Evolutionary conservation across 768 basidiomycete species (phyloP), one percentile per base, ranked within the genome.

Genomic region (Tremella yokohamensis): DNA sequence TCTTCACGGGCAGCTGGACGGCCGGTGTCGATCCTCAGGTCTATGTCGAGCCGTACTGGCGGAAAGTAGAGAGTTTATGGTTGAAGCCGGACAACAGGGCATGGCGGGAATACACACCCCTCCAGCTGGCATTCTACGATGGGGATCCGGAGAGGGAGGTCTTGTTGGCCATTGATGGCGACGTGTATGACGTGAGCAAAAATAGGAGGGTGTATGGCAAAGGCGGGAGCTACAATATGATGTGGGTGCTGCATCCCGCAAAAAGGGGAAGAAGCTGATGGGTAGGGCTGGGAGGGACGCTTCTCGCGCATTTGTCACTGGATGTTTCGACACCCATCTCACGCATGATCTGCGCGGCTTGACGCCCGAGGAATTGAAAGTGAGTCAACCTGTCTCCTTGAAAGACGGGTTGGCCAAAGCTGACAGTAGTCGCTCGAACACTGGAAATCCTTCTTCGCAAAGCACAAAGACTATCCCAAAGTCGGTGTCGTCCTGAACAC

Each of bases 271-370:
- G 25, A 8, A 18, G 49, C 19, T n/a, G 38, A 54, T 40, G 15
- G 18, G 8, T 54, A 77, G 78, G 64, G 85, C 89, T 62, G 92
- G 93, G 12, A 77, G 82, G 52, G 92, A 97, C 76, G 90, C 89
- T n/a, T 88, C 89, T 24, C 81, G 93, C 65, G 87, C 92, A 0
- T 98, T 90, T 76, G 89, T 83, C 45, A 98, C 93, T 1, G 92
- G 92, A 9, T 98, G 93, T 75, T 96, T 97, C 80, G 82, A 84
- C 66, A 84, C 84, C 3, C 93, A 98, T 78, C 83, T 84, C 45
- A 97, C 92, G 39, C 87, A 96, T 78, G 93, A 98, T 78, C 79
- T 87, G 60, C 85, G 93, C 61, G 94, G 87, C 15, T 77, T 98
- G 65, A 81, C 80, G 37, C 84, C 86, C 52, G 76, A 79, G 58